These are phyloP conservation scores for Leccinum fallax DNA, from an alignment of 1,284 basidiomycete genomes.

Conservation along the genomic window DNA sequence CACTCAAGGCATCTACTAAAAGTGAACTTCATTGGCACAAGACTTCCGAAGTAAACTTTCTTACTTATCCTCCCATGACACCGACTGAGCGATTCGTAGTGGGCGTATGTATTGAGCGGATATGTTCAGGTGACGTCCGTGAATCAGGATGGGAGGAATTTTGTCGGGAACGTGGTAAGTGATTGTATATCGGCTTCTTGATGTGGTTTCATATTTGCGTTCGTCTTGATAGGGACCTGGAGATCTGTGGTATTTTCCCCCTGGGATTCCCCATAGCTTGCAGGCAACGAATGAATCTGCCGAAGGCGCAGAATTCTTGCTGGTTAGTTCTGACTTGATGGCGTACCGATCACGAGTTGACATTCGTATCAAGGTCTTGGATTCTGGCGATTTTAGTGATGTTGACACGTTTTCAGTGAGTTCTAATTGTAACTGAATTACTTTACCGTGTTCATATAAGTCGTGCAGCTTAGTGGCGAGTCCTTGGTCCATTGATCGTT, in stretches of 20 bases:
- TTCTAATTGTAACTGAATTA: background rate
- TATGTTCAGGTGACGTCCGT: conserved; percentile 63
- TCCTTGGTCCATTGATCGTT: conserved; percentile 3
- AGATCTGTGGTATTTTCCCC: conserved; percentile 60
- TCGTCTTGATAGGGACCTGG: conserved; percentile 30
- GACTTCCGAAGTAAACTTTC: conserved; percentile 47
- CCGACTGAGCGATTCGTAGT: conserved; percentile 34
- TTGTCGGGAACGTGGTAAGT: conserved; percentile 56
- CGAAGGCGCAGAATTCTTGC: conserved; percentile 56
- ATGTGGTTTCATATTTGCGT: conserved; percentile 13
- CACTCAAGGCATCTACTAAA: conserved; percentile 26
- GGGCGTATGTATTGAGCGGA: conserved; percentile 70
- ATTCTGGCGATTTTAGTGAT: conserved; percentile 53
- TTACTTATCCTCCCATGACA: background rate
- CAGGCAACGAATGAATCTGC: conserved; percentile 49
- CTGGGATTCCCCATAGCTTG: conserved; percentile 43
- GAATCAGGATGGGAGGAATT: conserved; percentile 63
- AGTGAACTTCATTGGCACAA: conserved; percentile 61
- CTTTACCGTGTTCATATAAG: background rate
- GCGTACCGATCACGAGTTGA: background rate
- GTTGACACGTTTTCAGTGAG: conserved; percentile 52
- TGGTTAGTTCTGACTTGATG: conserved; percentile 24
- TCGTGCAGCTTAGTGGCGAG: conserved; percentile 14
- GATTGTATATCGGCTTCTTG: background rate
- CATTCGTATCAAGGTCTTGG: conserved; percentile 41